Evolutionary conservation across 371 early-diverging fungal species (phyloP).

Genomic region (Catenaria anguillulae): DNA sequence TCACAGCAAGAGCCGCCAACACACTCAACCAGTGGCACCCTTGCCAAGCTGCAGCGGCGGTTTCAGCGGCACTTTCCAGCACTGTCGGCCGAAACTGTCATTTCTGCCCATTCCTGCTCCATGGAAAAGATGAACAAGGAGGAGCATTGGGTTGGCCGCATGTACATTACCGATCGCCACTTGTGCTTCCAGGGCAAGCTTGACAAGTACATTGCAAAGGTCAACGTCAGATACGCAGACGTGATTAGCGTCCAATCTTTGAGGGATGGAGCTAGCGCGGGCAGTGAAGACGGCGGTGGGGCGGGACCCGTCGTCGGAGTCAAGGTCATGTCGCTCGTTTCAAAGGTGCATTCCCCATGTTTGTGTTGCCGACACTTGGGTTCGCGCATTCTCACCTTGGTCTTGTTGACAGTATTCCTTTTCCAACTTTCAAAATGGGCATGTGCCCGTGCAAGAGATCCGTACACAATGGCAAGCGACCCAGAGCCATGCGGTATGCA

Average conservation of each 20-base stretch:
- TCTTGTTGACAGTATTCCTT: neutral
- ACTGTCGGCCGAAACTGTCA: neutral
- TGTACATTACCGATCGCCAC: neutral
- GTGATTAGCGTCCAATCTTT: neutral
- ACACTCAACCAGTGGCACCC: neutral
- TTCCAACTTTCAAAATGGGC: neutral
- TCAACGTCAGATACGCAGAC: neutral
- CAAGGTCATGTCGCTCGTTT: neutral
- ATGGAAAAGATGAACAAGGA: slow-evolving; percentile 1
- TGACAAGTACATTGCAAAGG: neutral
- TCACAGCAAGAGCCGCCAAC: neutral
- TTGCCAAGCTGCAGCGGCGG: slow-evolving; percentile 1
- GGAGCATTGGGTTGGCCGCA: neutral
- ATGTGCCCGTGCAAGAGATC: neutral
- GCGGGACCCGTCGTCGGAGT: neutral
- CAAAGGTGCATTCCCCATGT: neutral
- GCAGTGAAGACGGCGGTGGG: neutral
- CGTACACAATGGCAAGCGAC: neutral
- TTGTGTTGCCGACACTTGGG: too few species aligned
- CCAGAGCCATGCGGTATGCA: too few species aligned
- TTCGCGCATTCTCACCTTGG: too few species aligned
- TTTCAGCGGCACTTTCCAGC: neutral
- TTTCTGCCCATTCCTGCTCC: neutral
- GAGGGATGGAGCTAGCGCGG: neutral
- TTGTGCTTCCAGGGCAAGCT: neutral